These are phyloP conservation scores for Fagus sylvatica DNA, from an alignment of 306 rosid species.

Conservation along the genomic window DNA sequence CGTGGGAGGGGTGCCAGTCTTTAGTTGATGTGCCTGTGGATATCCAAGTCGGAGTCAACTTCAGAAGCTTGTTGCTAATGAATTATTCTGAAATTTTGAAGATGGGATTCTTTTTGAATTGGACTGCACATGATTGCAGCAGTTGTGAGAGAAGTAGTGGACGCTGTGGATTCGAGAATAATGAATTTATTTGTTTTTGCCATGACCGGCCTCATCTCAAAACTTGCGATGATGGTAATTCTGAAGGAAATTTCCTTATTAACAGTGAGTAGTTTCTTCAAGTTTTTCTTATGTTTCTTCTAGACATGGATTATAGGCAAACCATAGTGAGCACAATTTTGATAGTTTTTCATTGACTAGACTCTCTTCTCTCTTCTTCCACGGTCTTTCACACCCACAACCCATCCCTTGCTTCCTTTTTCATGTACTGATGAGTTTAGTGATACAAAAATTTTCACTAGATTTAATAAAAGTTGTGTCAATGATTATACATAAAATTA, in stretches of 20 bases:
- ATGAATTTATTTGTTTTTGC: conserved; percentile 52
- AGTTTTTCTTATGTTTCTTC: background rate
- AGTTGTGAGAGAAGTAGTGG: conserved; percentile 59
- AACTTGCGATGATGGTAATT: conserved; percentile 55
- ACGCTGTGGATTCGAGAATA: conserved; percentile 50
- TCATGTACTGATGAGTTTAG: no score
- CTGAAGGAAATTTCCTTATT: conserved; percentile 3
- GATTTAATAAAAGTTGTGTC: no score
- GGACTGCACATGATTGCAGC: conserved; percentile 56
- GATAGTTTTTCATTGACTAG: no score
- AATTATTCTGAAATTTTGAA: conserved; percentile 49
- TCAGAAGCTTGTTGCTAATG: conserved; percentile 34
- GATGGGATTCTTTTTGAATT: conserved; percentile 65
- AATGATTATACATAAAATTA: no score
- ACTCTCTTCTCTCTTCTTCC: no score
- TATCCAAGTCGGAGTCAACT: conserved; percentile 11
- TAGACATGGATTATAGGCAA: background rate
- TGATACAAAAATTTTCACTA: no score
- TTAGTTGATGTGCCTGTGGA: conserved; percentile 43
- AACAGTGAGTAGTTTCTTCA: background rate
- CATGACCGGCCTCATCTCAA: conserved; percentile 41
- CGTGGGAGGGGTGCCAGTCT: conserved; percentile 44
- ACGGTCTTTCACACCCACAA: no score
- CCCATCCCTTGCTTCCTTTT: no score
- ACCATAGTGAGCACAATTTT: background rate